These are phyloP conservation scores for Neurospora sp. DNA, from an alignment of 495 filamentous ascomycete genomes.

Conservation along the genomic window DNA sequence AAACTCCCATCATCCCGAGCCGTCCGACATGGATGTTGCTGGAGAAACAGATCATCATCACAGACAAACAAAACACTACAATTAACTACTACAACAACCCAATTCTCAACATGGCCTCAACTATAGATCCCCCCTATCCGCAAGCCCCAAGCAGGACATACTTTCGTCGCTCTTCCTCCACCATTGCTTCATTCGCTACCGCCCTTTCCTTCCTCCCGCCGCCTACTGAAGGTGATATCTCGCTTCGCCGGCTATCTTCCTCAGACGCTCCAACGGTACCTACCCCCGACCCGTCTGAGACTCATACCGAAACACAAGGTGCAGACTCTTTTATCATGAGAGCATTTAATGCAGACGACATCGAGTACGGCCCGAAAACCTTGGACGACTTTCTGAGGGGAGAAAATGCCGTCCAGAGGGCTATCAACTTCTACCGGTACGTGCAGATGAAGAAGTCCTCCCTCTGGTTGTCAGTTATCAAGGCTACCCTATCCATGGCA, in stretches of 20 bases:
- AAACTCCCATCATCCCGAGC: not conserved
- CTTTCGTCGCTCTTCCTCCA: not conserved
- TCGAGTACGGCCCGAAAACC: not conserved
- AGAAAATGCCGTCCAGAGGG: not conserved
- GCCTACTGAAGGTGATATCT: not conserved
- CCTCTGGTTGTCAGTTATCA: not conserved
- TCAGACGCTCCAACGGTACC: not conserved
- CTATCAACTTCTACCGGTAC: not conserved
- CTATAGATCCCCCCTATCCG: not conserved
- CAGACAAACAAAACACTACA: not conserved
- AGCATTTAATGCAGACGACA: not conserved
- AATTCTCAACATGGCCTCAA: not conserved
- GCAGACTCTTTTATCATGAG: not conserved
- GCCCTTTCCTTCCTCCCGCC: not conserved
- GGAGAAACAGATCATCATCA: not conserved
- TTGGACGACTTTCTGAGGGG: not conserved
- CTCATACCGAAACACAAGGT: not conserved
- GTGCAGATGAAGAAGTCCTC: not conserved
- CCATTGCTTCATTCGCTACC: not conserved
- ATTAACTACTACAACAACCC: not conserved
- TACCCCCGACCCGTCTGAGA: not conserved
- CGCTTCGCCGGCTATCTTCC: not conserved
- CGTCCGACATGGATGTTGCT: not conserved
- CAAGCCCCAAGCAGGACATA: not conserved
- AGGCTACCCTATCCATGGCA: not conserved